Base-by-base conservation (phyloP, 768 basidiomycete genomes). In the Porphyrellus cyaneotinctus region DNA sequence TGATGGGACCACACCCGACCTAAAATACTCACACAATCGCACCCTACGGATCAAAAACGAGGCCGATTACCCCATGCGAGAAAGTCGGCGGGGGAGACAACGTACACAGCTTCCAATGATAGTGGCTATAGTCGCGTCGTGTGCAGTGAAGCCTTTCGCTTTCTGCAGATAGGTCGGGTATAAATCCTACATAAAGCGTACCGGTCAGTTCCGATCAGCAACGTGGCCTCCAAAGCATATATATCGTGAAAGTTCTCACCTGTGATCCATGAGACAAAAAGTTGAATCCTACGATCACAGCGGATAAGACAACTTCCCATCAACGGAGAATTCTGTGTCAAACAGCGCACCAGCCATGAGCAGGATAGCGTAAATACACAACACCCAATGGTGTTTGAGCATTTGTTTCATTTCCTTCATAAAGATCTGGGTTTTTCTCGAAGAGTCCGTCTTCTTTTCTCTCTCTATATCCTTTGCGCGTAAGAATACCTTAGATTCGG, bases 291-390 rank as follows among this genome's bases (percentile, higher is more conserved):
- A 24, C 5, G 31, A 53, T 31, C 10, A 15, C 17, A 24, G 12
- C 13, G 4, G 10, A 48, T 51, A 6, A 47, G 49, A 31, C 3
- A 26, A 32, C 2, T 10, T 4, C 10, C 13, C 17, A 18, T n/a
- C n/a, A 20, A 37, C 24, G 32, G 2, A 20, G 32, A 20, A 2
- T 12, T 23, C 7, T 1, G 14, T 12, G 17, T 1, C 7, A 32
- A 57, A 52, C 12, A 14, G 66, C 65, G 41, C 35, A 74, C 74
- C 75, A 6, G 87, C 84, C 88, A 93, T 90, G 53, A 94, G 78
- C 32, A 92, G 70, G 23, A 94, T 75, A 8, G 88, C 87, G 61
- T 94, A 95, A 52, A 94, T 81, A 64, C 88, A 91, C 38, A 88
- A 65, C 23, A 81, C 47, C 92, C 92, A 95, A 65, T 97, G 90